Evolutionary conservation across 129 eudicot species (phyloP).

Genomic region (Calendula officinalis): DNA sequence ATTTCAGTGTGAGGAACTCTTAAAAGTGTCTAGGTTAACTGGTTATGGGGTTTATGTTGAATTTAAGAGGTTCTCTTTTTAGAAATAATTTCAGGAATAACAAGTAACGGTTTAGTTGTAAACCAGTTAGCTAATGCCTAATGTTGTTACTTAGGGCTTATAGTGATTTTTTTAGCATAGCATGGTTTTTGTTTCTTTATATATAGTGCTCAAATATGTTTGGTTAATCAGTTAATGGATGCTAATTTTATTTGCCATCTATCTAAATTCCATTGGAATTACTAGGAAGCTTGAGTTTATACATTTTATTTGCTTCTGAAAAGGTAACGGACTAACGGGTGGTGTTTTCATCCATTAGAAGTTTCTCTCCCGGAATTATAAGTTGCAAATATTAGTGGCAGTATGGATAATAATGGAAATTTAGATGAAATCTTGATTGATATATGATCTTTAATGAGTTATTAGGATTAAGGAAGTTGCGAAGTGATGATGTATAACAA

Average conservation of each 20-base stretch:
- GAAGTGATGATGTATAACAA: neutral
- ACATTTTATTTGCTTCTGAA: neutral
- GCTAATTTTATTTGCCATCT: neutral
- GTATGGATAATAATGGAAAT: neutral
- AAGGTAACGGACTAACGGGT: neutral
- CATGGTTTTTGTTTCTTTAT: neutral
- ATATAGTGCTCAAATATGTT: neutral
- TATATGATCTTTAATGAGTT: constrained; percentile 2
- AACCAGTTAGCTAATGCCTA: neutral
- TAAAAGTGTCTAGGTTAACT: no score
- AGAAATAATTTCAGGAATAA: no score
- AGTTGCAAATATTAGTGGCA: constrained; percentile 6
- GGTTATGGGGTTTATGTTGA: no score
- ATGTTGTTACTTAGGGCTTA: neutral
- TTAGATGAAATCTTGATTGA: constrained; percentile 13
- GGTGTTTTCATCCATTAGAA: constrained; percentile 7
- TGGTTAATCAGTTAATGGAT: neutral
- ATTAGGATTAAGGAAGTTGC: neutral
- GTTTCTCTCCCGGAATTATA: neutral
- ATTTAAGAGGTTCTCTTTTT: no score
- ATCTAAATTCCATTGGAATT: constrained; percentile 4
- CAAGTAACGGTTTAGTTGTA: neutral
- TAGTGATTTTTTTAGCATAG: neutral
- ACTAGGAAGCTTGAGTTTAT: constrained; percentile 1
- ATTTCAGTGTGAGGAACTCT: no score